Base-by-base conservation (phyloP, 2,329 filamentous ascomycete genomes). In the Cucurbitaria berberidis region DNA sequence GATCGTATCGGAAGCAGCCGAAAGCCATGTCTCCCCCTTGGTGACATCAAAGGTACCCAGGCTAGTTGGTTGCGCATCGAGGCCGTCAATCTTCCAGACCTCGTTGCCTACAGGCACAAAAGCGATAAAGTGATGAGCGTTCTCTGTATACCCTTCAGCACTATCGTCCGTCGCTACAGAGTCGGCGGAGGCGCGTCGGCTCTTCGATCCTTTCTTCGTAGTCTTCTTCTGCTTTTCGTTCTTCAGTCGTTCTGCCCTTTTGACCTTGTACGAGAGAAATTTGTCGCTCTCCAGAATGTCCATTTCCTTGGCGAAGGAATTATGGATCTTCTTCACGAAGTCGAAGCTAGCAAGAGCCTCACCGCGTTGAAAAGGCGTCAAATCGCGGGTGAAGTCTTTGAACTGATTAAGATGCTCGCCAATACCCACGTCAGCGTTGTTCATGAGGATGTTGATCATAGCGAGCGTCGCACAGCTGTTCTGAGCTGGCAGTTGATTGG, bases 381-480 rank as follows among this genome's bases (percentile, higher is more conserved):
- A 83, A 13, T 81, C 69, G 59, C 78, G 79, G 0, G 93, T 96
- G 32, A 86, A 85, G 0, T 86, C 77, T 65, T 90, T 93, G 78
- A 98, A 96, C 13, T 80, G 76, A 24, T 80, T 75, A 1, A 98
- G 81, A 53, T 87, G 81, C n/a, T 84, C 76, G 3, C 92, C 91
- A 5, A 97, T 81, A 10, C 86, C 77, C 3, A 91, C 75, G 0
- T 79, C 80, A 0, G 41, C 26, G 21, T 87, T 82, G 69, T 98
- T 98, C 84, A 96, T 96, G 68, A 96, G 79, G 55, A 97, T 96
- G 67, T 98, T 98, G 64, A 97, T 83, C 61, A 98, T 81, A 3
- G 95, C 92, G 40, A 97, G 86, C n/a, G 91, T 95, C 18, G 91
- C 95, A 75, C 95, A 99, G 22, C 91, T 89, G 74, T 96, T 96